Evolutionary conservation across 768 basidiomycete genomes (phyloP).

Genomic region (Pulveroboletus sp.): DNA sequence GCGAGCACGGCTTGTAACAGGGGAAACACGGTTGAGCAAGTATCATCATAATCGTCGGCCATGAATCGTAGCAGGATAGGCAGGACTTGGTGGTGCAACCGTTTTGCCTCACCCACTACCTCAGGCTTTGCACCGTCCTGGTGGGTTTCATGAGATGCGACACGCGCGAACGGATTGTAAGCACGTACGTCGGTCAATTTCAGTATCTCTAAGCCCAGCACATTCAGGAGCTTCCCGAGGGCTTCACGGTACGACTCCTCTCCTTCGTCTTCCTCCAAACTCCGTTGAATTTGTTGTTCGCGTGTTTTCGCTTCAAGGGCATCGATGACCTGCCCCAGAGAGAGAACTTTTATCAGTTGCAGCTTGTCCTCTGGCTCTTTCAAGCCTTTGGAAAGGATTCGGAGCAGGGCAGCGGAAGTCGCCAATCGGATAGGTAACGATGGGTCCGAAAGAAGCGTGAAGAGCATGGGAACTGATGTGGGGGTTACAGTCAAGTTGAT

Average conservation of each 20-base stretch:
- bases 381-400: constrained; percentile 88
- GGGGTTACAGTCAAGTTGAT: constrained; percentile 94
- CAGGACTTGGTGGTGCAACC: constrained; percentile 60
- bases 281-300: constrained; percentile 58
- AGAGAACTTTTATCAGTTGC: constrained; percentile 83
- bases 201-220: constrained; percentile 74
- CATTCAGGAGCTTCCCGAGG: constrained; percentile 78
- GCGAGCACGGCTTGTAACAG: constrained; percentile 71
- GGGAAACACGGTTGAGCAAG: constrained; percentile 79
- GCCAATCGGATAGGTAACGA: constrained; percentile 79
- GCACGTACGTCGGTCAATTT: constrained; percentile 73
- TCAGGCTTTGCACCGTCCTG: constrained; percentile 61
- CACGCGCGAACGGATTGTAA: background rate
- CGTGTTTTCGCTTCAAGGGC: constrained; percentile 77
- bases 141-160: constrained; percentile 4
- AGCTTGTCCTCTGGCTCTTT: constrained; percentile 90
- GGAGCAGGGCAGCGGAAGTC: constrained; percentile 71
- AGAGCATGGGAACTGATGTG: constrained; percentile 79
- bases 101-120: constrained; percentile 59
- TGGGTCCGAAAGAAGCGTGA: constrained; percentile 73
- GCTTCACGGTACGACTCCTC: constrained; percentile 88
- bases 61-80: constrained; percentile 86
- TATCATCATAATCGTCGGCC: constrained; percentile 88
- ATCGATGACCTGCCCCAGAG: constrained; percentile 76
- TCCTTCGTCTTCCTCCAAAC: constrained; percentile 75